phyloP scores from a whole-genome alignment of 331 rosid genomes.

The Cydonia oblonga region DNA sequence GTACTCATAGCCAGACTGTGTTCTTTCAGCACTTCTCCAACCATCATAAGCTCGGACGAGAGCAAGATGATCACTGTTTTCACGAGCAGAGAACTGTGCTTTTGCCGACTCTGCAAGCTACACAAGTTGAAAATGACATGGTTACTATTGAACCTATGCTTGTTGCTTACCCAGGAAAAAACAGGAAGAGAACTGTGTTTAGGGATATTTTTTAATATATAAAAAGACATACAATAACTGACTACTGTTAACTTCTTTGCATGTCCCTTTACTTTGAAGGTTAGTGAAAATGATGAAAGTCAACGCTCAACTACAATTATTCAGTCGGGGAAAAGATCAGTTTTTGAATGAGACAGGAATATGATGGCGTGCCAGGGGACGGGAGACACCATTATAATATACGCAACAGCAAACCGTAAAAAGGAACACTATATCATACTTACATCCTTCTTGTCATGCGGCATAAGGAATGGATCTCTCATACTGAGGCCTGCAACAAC shows the following conservation, averaged over 20 bases:
- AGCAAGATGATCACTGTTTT: conserved; percentile 39
- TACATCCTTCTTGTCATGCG: conserved; percentile 43
- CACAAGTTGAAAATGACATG: conserved; percentile 9
- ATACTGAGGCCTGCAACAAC: conserved; percentile 45
- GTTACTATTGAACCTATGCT: not conserved
- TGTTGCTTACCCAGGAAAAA: not conserved
- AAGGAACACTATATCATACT: conserved; percentile 2
- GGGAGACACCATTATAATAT: not conserved
- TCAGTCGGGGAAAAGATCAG: not conserved
- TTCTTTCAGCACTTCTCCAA: conserved; percentile 36
- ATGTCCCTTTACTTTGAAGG: not conserved
- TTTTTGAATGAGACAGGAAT: not conserved
- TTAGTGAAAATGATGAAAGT: not conserved
- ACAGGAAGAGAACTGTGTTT: not conserved
- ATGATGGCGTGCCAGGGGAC: not conserved
- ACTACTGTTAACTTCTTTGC: not conserved
- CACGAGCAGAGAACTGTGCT: conserved; percentile 32
- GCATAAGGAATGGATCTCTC: conserved; percentile 46
- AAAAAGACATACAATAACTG: not conserved
- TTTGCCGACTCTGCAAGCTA: conserved; percentile 44
- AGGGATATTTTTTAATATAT: not conserved
- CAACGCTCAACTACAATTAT: not conserved
- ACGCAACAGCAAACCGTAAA: not conserved
- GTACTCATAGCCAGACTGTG: conserved; percentile 33
- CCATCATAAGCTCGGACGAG: conserved; percentile 38